These are phyloP conservation scores for Pezicula radicicola DNA, from an alignment of 2,329 filamentous ascomycete genomes.

Conservation along the genomic window DNA sequence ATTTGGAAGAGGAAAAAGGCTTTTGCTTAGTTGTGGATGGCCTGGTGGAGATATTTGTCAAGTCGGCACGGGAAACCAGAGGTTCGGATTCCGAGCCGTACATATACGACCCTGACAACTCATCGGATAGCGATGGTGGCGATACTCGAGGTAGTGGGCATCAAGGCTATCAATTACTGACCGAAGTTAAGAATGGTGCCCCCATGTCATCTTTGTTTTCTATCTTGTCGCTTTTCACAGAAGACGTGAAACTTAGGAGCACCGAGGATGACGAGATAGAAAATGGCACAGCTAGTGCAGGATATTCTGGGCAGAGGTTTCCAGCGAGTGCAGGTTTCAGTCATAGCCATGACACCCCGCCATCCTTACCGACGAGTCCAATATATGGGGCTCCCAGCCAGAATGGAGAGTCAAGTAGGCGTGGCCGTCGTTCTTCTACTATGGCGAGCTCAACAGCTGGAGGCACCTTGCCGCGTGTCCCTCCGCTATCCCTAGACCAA, in stretches of 20 bases:
- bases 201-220: constrained; percentile 99
- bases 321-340: constrained; percentile 20
- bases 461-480: constrained; percentile 56
- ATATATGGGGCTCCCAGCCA: constrained; percentile 25
- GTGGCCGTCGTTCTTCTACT: constrained; percentile 23
- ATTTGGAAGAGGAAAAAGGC: constrained; percentile 95
- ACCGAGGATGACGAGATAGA: constrained; percentile 52
- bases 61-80: constrained; percentile 64
- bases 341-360: constrained; percentile 24
- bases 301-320: constrained; percentile 22
- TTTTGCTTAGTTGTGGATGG: constrained; percentile 98
- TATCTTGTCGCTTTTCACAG: constrained; percentile 93
- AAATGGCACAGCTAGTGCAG: constrained; percentile 32
- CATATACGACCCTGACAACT: constrained; percentile 39
- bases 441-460: constrained; percentile 28
- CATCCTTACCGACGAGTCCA: constrained; percentile 28
- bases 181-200: constrained; percentile 95
- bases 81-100: constrained; percentile 36
- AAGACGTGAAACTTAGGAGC: constrained; percentile 79
- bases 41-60: constrained; percentile 95
- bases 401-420: constrained; percentile 53
- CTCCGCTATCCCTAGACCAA: constrained; percentile 69
- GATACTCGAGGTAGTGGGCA: constrained; percentile 56
- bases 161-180: constrained; percentile 90
- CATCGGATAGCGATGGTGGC: constrained; percentile 68